phyloP scores from a whole-genome alignment of 768 basidiomycete genomes.

The Xerocomellus intermedius region DNA sequence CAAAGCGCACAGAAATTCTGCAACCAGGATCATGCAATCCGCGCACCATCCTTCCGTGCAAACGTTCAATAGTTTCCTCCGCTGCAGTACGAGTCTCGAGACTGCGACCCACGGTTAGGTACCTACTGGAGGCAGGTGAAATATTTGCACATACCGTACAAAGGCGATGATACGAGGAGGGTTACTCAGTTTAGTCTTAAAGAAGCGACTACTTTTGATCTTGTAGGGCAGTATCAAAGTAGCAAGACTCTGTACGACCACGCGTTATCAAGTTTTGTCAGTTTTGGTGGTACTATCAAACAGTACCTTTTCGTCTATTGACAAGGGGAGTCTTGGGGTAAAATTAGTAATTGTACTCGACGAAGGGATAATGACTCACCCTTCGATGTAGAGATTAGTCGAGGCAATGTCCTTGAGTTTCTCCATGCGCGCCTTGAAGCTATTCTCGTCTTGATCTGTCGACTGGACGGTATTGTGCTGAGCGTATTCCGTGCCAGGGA shows the following conservation, averaged over 20 bases:
- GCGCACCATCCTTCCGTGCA: conserved; percentile 78
- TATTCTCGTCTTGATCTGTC: conserved; percentile 34
- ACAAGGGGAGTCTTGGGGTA: conserved; percentile 56
- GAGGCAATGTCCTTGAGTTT: conserved; percentile 61
- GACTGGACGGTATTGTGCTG: conserved; percentile 28
- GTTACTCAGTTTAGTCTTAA: conserved; percentile 73
- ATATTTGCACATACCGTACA: conserved; percentile 52
- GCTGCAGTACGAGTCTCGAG: conserved; percentile 70
- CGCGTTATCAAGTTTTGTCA: not conserved
- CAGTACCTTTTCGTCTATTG: conserved; percentile 60
- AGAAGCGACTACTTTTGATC: conserved; percentile 76
- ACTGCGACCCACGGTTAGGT: conserved; percentile 35
- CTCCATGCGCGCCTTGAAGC: conserved; percentile 82
- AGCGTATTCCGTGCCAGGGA: conserved; percentile 71
- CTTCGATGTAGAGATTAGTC: conserved; percentile 82
- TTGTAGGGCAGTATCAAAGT: conserved; percentile 67
- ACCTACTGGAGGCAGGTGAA: not conserved
- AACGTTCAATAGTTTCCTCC: conserved; percentile 71
- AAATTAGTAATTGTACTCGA: not conserved
- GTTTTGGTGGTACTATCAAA: not conserved
- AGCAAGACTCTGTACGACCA: conserved; percentile 47
- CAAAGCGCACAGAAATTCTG: conserved; percentile 76
- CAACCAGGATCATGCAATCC: conserved; percentile 78
- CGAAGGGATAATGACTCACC: conserved; percentile 34
- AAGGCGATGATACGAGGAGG: conserved; percentile 82